Evolutionary conservation across 495 filamentous ascomycete genomes (phyloP), one percentile per base, ranked within the genome.

Genomic region (Tuber magnatum): DNA sequence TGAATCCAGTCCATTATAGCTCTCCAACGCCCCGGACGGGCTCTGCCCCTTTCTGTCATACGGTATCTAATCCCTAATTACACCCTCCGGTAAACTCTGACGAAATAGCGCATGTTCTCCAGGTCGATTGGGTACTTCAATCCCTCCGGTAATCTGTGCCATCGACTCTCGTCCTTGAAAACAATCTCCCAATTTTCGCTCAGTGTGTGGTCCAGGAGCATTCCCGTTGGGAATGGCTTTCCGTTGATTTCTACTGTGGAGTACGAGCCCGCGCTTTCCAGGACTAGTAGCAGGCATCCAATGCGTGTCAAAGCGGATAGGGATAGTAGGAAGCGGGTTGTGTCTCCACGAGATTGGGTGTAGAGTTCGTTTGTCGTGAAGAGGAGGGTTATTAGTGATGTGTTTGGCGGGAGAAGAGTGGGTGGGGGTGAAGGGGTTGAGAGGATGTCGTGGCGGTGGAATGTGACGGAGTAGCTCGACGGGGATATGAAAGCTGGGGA

Each of bases 291-390:
- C 18, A 95, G 80, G 1, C 92, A 87, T 0, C 90, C 91, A 0
- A 83, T 70, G 14, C 86, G 84, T 3, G 91, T 77, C 1, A 85
- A 72, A 10, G 87, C 83, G 20, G 89, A 91, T 5, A 96, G 83
- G 1, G 85, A 83, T 2, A 93, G 86, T 0, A 99, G 86, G 76
- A 98, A 89, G 0, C 83, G 84, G 2, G 94, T 97, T 0, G 94
- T 91, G 69, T 88, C 88, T 7, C 88, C 85, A 73, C 93, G 86
- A 4, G 92, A 94, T 16, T 90, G 87, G 0, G 87, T 86, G 85
- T 97, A 97, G 6, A 99, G 90, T 84, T 99, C 95, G 83, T 97
- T 98, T n/a, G 97, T 88, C 0, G 94, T 97, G 86, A 97, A 98
- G 84, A 97, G 90, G 0, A 97, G 83, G 0, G 95, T 97, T 7